phyloP scores from a whole-genome alignment of 176 grass and related monocot species.

The Poa annua region DNA sequence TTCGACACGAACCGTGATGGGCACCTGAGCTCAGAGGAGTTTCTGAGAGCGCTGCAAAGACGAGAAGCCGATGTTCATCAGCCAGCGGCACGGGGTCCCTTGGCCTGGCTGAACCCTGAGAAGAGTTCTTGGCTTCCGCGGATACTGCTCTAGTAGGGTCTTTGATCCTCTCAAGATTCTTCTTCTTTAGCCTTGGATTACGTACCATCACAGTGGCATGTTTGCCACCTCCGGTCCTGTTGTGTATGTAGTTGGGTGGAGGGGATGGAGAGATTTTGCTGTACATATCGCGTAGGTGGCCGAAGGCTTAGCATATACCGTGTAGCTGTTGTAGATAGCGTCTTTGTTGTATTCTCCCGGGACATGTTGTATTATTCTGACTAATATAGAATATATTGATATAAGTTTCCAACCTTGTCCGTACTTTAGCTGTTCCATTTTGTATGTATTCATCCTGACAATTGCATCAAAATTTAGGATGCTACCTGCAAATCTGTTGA shows the following conservation, averaged over 20 bases:
- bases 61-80: slow-evolving; percentile 66
- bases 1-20: slow-evolving; percentile 82
- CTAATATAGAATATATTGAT: neutral
- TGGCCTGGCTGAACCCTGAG: slow-evolving; percentile 47
- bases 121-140: slow-evolving; percentile 40
- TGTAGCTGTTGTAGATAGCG: slow-evolving; percentile 36
- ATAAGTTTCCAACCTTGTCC: neutral
- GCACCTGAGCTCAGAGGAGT: slow-evolving; percentile 74
- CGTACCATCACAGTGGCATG: neutral
- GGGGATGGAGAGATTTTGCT: neutral
- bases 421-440: neutral
- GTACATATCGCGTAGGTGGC: neutral
- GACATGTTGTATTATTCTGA: neutral
- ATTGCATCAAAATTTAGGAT: no score
- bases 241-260: no score
- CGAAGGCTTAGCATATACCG: neutral
- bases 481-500: neutral
- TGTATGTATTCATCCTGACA: no score
- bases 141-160: slow-evolving; percentile 22
- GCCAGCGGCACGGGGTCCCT: slow-evolving; percentile 39
- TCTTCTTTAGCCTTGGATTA: neutral
- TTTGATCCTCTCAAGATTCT: neutral
- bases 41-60: slow-evolving; percentile 75
- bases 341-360: neutral
- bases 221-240: neutral